phyloP scores from a whole-genome alignment of 352 stramenopile genomes.

The Globisporangium orthogonon region DNA sequence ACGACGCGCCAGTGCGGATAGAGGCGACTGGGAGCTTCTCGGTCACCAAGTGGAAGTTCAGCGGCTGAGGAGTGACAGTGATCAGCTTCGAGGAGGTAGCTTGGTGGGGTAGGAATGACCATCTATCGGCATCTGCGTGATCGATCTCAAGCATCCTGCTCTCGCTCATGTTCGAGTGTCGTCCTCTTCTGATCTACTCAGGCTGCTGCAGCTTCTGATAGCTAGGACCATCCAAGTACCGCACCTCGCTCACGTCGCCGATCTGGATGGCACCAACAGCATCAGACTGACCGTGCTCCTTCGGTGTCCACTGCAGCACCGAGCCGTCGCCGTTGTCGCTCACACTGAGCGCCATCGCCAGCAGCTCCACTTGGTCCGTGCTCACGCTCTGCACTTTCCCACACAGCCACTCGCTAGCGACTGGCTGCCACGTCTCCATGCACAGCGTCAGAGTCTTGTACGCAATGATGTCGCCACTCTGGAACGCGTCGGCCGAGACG shows the following conservation, averaged over 20 bases:
- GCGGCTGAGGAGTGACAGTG: conserved; percentile 4
- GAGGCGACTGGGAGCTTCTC: conserved; percentile 29
- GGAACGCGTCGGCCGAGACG: conserved; percentile 11
- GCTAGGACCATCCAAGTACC: conserved; percentile 37
- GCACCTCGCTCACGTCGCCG: conserved; percentile 45
- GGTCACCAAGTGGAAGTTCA: conserved; percentile 31
- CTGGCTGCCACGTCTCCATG: conserved; percentile 70
- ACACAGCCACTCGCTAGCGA: conserved; percentile 63
- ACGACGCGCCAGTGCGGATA: conserved; percentile 27
- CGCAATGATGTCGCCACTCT: conserved; percentile 44
- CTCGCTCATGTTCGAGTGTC: too few relatives aligned
- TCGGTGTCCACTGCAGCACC: conserved; percentile 8
- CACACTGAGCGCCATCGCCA: neutral
- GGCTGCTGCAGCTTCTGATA: conserved; percentile 3
- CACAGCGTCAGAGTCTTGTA: conserved; percentile 76
- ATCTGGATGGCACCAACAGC: conserved; percentile 4
- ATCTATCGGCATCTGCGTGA: neutral
- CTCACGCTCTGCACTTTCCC: conserved; percentile 22
- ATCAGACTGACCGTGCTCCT: conserved; percentile 1
- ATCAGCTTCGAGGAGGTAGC: neutral
- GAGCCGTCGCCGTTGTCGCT: conserved; percentile 1
- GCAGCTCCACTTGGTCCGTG: conserved; percentile 1
- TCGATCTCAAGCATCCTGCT: too few relatives aligned
- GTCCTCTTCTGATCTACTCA: neutral
- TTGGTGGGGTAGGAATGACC: too few relatives aligned